Evolutionary conservation across 805 yeast species (phyloP).

Genomic region (Kockiozyma suomiensis): DNA sequence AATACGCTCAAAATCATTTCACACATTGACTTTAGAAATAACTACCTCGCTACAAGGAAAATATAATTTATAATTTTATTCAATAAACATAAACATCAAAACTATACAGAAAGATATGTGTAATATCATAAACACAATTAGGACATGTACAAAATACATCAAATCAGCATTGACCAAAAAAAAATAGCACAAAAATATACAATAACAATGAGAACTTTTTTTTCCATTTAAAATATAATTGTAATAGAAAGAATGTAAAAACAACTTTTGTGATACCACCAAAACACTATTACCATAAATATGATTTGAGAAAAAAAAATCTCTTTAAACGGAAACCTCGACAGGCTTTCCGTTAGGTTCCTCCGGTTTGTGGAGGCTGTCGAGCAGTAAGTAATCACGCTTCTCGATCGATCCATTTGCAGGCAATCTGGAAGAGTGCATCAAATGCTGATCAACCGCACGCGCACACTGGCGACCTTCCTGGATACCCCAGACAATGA

Average conservation of each 20-base stretch:
- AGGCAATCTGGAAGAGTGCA: constrained; percentile 81
- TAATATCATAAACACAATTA: not conserved
- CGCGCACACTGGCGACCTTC: constrained; percentile 99
- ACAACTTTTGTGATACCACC: constrained; percentile 10
- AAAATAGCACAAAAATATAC: constrained; percentile 3
- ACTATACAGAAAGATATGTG: not conserved
- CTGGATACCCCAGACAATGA: constrained; percentile 99
- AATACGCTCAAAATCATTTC: too few relatives aligned
- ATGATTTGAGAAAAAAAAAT: not conserved
- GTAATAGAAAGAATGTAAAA: not conserved
- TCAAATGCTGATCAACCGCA: constrained; percentile 78
- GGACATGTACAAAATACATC: not conserved
- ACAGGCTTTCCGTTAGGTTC: constrained; percentile 8
- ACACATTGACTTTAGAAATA: too few relatives aligned
- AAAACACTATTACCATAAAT: constrained; percentile 1
- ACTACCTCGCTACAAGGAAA: not conserved
- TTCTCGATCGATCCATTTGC: constrained; percentile 92
- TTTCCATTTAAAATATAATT: not conserved
- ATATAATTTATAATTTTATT: not conserved
- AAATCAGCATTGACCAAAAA: not conserved
- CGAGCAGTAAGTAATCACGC: constrained; percentile 61
- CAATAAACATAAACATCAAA: not conserved
- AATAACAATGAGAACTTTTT: not conserved
- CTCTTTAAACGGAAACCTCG: constrained; percentile 25
- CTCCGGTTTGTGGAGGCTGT: constrained; percentile 20